Evolutionary conservation across 2,329 filamentous ascomycete species (phyloP).

Genomic region (Graphilbum fragrans): DNA sequence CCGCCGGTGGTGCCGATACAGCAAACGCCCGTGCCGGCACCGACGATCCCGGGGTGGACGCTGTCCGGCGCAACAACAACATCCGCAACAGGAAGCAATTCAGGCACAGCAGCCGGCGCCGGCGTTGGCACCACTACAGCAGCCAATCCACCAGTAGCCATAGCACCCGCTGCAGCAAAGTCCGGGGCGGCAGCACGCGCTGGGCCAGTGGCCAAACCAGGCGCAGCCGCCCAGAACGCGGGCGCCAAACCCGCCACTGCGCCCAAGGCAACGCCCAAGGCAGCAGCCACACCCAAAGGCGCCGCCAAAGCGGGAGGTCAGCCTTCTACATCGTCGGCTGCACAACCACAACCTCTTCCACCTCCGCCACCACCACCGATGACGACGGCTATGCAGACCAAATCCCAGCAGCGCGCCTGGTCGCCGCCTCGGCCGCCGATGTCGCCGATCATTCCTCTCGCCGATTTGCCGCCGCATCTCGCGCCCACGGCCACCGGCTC

Average conservation of each 20-base stretch:
- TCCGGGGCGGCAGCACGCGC: background rate
- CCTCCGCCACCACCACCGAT: background rate
- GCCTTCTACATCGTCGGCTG: background rate
- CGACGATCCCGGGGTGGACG: slow-evolving; percentile 3
- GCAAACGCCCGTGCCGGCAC: slow-evolving; percentile 8
- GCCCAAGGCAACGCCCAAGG: background rate
- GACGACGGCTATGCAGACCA: background rate
- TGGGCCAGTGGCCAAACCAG: background rate
- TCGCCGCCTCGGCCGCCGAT: slow-evolving; percentile 38
- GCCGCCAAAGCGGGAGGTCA: background rate
- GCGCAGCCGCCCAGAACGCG: background rate
- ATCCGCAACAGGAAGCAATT: background rate
- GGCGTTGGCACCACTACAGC: background rate
- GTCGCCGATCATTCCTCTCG: slow-evolving; percentile 38
- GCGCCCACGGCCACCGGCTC: slow-evolving; percentile 21
- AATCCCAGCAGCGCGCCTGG: slow-evolving; percentile 18
- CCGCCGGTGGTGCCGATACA: background rate
- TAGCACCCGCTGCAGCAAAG: background rate
- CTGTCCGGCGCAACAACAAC: background rate
- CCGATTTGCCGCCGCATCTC: slow-evolving; percentile 17
- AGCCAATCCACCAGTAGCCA: background rate
- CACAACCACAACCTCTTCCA: background rate
- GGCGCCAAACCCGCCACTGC: background rate
- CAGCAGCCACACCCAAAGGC: background rate
- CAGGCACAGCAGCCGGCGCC: background rate